Base-by-base conservation (phyloP, 2,329 filamentous ascomycete species). In the Lasiodiplodia sp. region DNA sequence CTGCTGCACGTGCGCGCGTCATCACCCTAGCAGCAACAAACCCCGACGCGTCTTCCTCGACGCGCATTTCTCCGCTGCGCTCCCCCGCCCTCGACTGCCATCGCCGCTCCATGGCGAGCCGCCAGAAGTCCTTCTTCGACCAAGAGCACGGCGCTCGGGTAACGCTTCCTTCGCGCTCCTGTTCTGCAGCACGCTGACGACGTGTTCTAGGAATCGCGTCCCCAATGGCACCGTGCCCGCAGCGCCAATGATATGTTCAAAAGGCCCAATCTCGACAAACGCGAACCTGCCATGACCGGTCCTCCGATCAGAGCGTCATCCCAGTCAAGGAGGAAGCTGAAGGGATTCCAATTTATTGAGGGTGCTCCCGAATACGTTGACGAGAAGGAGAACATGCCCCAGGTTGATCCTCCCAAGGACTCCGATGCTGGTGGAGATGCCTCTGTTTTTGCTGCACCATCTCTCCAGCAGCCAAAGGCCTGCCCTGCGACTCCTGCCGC, bases 401-500 rank as follows among this genome's bases (percentile, higher is more conserved):
- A 52, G 4, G 37, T 34, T 4, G 38, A n/a, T 2, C 18, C 37
- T 7, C 34, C 38, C 16, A 21, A 31, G 16, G 47, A 23, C 6
- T 16, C 11, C 11, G 21, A 23, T 44, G 4, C 40, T 7, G 16
- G 16, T 37, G 56, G 70, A 37, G 64, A 72, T 47, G 57, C 69
- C 11, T 71, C 70, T n/a, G 51, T 47, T 16, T 71, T 72, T 31
- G 71, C 73, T 56, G 78, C 75, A 0, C 76, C 78, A 3, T 76
- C 75, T 37, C 69, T 74, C 12, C 72, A 71, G 3, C 74, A 74
- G 25, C 72, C 70, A 4, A 75, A 70, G 60, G 73, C 73, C 52
- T 76, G 72, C 60, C 77, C 80, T 34, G 81, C 81, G 18, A 88
- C 88, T 2, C 87, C 87, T 51, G 90, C 88, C 16, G 87, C 88